Base-by-base conservation (phyloP, 305 asterid genomes). In the Fraxinus latifolia region DNA sequence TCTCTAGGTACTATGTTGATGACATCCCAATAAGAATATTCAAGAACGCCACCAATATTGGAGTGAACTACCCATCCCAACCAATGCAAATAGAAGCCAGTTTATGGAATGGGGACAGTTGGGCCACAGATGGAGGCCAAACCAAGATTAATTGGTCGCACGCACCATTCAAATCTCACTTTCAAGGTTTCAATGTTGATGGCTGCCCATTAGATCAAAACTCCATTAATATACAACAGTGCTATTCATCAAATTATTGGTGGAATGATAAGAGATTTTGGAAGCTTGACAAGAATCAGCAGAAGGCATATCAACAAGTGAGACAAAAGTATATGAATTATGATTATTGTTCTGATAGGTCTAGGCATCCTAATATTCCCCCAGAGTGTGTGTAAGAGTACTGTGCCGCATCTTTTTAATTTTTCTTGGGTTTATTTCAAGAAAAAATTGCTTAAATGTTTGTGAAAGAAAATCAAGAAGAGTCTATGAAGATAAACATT, bases 61-160 rank as follows among this genome's bases (percentile, higher is more conserved):
- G 97, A 0, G 89, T 89, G 0, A 81, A 5, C 17, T 90, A 87
- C 83, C 93, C 91, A 33, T 31, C 75, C n/a, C 82, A 93, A 65
- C 83, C 94, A 1, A 89, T 93, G 98, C 88, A 81, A 9, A 7
- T 94, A 23, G 44, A 74, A 8, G 91, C 76, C 5, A 94, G 89
- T 81, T 23, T 93, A 27, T 93, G 97, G 97, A 71, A 89, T 33
- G 98, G 94, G 23, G 91, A 85, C 0, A 29, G 77, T 34, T 94
- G 97, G 98, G 97, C 97, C 1, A 91, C 97, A 0, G 92, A 88
- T 39, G 97, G 97, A 9, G 97, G 96, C 7, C 32, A 11, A 32
- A 88, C 90, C 0, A 91, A 88, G 88, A 89, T 58, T 4, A 37
- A 94, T 33, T 94, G 95, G 96, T 60, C 92, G 0, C 15, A 37